These are phyloP conservation scores for Taxillus chinensis DNA, from an alignment of 164 flowering plant species.

Conservation along the genomic window DNA sequence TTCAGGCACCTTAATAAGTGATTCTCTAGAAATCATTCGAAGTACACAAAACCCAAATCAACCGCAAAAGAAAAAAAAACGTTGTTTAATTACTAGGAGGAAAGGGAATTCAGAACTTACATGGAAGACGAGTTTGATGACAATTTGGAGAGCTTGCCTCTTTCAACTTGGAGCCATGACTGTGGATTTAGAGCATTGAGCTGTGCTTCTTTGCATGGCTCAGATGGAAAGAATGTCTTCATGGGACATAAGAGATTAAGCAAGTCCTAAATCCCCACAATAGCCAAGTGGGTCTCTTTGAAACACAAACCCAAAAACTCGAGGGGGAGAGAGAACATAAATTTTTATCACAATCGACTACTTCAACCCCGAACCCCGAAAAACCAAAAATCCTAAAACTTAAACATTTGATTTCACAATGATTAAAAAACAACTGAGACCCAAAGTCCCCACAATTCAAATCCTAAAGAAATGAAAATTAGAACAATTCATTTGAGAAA, in stretches of 20 bases:
- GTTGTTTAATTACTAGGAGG: background rate
- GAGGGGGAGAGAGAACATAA: background rate
- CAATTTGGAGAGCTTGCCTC: conserved; percentile 79
- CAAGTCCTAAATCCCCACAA: conserved; percentile 92
- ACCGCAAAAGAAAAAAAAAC: background rate
- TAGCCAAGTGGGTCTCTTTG: conserved; percentile 25
- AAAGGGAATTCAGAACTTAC: conserved; percentile 37
- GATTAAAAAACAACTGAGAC: too few species aligned
- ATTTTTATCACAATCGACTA: background rate
- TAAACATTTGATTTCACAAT: too few species aligned
- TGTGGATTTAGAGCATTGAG: conserved; percentile 79
- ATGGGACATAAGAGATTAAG: conserved; percentile 68
- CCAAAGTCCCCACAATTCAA: too few species aligned
- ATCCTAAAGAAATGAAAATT: too few species aligned
- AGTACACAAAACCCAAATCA: conserved; percentile 4
- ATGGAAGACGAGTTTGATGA: conserved; percentile 57
- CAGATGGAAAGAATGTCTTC: conserved; percentile 80
- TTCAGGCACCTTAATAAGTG: conserved; percentile 83
- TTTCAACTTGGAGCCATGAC: conserved; percentile 99
- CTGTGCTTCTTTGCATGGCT: conserved; percentile 75
- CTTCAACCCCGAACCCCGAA: conserved; percentile 6
- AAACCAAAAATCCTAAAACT: background rate
- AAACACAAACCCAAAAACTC: conserved; percentile 13
- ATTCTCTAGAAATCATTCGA: conserved; percentile 49
- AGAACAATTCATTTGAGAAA: too few species aligned